Base-by-base conservation (phyloP, 306 rosid species). In the Styphnolobium japonicum region DNA sequence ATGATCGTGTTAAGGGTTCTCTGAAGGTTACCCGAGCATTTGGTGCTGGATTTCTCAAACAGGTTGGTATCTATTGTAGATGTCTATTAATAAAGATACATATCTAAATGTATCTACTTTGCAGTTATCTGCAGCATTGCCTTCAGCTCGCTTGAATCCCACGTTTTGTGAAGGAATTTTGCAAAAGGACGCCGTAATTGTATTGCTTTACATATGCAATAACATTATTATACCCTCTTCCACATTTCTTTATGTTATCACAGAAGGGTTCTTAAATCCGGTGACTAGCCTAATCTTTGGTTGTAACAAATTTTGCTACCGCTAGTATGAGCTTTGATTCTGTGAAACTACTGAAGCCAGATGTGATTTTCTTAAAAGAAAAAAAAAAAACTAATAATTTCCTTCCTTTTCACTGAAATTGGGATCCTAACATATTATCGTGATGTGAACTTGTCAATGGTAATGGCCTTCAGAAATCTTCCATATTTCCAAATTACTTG, bases 11-110 rank as follows among this genome's bases (percentile, higher is more conserved):
- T 9, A 96, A 96, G 81, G 98, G 99, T 66, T 93, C 94, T 48
- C 85, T 96, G 85, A 93, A 91, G 92, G 99, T 96, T 71, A 93
- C 99, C 4, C 90, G 98, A 21, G 98, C 99, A 9, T 96, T 93
- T 40, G 99, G 99, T 65, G 98, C 99, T 3, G 99, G 98, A 67
- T 96, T 91, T 81, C 98, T 96, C 81, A 96, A 96, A 87, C 97
- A 93, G 99, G 99, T 96, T 77, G 27, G 57, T 18, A 48, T 34
- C 36, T 62, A 58, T 42, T n/a, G n/a, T n/a, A 39, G 43, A n/a
- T 39, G 1, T 15, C n/a, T 36, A 45, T 48, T 37, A n/a, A n/a
- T n/a, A 14, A 21, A 0, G 25, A 9, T 79, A n/a, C n/a, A 46
- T 70, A 16, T 43, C 45, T 58, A 51, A 37, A 64, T 46, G 37